Conservation (phyloP, 441 rosid species). For the Hura crepitans region DNA sequence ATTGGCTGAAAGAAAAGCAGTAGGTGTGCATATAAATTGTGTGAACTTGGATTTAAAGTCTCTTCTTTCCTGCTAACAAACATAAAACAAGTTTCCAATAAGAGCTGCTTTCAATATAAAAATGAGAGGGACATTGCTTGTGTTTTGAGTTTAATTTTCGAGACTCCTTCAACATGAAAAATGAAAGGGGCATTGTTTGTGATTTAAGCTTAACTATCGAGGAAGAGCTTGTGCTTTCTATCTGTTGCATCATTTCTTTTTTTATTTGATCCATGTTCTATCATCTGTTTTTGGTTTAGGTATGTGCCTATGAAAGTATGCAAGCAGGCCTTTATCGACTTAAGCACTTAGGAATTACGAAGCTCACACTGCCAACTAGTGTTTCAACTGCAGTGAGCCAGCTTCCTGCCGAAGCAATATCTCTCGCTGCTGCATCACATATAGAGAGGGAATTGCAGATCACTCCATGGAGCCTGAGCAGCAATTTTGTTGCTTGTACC, state of each 20-base stretch:
- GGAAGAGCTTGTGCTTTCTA: not conserved
- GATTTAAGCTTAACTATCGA: not conserved
- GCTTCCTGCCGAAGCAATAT: slow-evolving; percentile 93
- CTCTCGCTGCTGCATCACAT: slow-evolving; percentile 97
- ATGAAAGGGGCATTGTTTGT: not conserved
- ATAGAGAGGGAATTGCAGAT: slow-evolving; percentile 96
- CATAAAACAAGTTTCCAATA: not conserved
- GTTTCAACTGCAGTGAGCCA: slow-evolving; percentile 88
- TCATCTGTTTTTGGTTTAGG: slow-evolving; percentile 42
- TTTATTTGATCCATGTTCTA: not conserved
- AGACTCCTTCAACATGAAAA: slow-evolving; percentile 7
- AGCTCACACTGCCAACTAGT: slow-evolving; percentile 68
- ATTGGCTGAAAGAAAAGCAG: not conserved
- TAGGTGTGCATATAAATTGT: not conserved
- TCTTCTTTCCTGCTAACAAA: not conserved
- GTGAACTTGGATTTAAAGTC: not conserved
- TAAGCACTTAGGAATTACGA: slow-evolving; percentile 92
- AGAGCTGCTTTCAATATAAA: slow-evolving; percentile 1
- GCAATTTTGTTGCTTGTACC: slow-evolving; percentile 93
- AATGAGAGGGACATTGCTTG: not conserved
- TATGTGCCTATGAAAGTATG: slow-evolving; percentile 97
- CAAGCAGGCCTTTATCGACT: slow-evolving; percentile 89
- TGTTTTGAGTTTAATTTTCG: not conserved
- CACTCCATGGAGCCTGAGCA: slow-evolving; percentile 95
- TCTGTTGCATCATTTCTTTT: not conserved